These are phyloP conservation scores for Solanum tacnaense DNA, from an alignment of 257 asterid genomes.

Conservation along the genomic window DNA sequence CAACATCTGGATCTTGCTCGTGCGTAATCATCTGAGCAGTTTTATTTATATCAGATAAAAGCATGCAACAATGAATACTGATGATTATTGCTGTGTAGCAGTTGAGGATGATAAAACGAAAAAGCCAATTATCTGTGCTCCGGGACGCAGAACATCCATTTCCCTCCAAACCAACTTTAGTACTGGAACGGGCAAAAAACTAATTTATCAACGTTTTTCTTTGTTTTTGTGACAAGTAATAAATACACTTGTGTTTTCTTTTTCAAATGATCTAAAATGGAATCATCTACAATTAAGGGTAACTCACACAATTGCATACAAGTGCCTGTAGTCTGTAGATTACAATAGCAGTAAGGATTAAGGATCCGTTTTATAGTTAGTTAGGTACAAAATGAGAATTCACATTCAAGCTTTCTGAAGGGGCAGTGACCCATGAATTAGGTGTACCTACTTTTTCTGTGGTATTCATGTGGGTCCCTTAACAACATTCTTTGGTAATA, in stretches of 20 bases:
- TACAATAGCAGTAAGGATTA: background rate
- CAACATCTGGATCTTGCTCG: conserved; percentile 90
- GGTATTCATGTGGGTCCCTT: background rate
- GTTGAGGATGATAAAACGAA: background rate
- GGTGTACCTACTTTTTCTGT: background rate
- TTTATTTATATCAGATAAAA: background rate
- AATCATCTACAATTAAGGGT: background rate
- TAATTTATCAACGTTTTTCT: background rate
- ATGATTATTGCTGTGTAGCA: conserved; percentile 13
- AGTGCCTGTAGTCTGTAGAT: background rate
- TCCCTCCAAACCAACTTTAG: background rate
- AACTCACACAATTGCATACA: background rate
- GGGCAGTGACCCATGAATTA: background rate
- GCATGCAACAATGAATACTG: conserved; percentile 4
- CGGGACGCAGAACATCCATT: background rate
- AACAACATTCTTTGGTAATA: background rate
- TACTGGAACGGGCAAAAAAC: background rate
- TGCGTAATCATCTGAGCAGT: conserved; percentile 46
- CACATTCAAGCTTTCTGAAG: background rate
- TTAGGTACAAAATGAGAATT: background rate
- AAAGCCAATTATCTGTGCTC: background rate
- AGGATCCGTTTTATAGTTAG: background rate
- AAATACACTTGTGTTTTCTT: background rate
- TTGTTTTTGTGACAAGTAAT: background rate
- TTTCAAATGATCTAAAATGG: background rate